Base-by-base conservation (phyloP, 352 stramenopile genomes). In the Phytophthora nicotianae region DNA sequence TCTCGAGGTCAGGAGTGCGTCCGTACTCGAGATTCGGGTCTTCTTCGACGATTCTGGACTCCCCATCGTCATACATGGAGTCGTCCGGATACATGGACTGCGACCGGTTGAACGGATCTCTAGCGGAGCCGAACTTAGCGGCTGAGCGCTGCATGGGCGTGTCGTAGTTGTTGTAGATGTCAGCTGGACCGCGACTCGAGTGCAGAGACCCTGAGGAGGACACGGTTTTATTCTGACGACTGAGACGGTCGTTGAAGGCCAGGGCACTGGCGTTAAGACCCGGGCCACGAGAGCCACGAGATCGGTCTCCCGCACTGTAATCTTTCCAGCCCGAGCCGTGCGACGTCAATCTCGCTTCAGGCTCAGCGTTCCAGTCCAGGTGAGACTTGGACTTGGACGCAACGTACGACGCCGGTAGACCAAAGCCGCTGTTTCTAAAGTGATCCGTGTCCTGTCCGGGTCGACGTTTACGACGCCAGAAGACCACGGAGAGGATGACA, bases 281-380 rank as follows among this genome's bases (percentile, higher is more conserved):
- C 13, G 81, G 79, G 0, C 76, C 72, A 59, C 83, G 80, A 40
- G 60, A 74, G 1, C 65, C 69, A 54, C 75, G 65, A 13, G 59
- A 72, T 43, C 73, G 75, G 42, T 81, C 70, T 38, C 67, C 72
- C 4, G 56, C 32, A 16, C 64, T 70, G 52, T 80, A 81, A 43
- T 88, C 76, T 48, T 86, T 88, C 58, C 68, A 79, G 5, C 59
- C 64, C 41, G 74, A 86, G 10, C 47, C 55, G 16, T 53, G 26
- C 11, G 56, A 59, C 9, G 48, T 61, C 41, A 69, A 40, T 2
- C 72, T 70, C 41, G 58, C 23, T 4, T 72, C 68, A 2, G 75
- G 74, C 16, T 91, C 79, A 10, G 71, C 71, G 29, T 82, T 87
- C 83, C 83, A 91, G 62, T 91, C 77, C 26, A 90, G 45, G 23